Evolutionary conservation across 2,329 filamentous ascomycete genomes (phyloP), one percentile per base, ranked within the genome.

Genomic region (Falciphora oryzae): DNA sequence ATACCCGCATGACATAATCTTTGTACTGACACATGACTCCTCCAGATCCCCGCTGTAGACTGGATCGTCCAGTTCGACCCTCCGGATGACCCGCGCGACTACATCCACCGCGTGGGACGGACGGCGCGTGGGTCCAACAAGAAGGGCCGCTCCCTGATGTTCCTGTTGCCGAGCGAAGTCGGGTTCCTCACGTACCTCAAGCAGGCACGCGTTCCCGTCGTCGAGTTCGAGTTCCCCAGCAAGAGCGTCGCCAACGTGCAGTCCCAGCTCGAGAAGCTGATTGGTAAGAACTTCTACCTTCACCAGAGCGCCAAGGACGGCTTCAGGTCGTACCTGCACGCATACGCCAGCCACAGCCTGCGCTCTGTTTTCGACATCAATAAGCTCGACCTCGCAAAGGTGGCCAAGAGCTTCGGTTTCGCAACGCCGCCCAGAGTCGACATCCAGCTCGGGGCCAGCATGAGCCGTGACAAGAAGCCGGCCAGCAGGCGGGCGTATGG

Each of bases 41-140:
- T 61, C 53, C 28, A 89, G 85, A 97, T 98, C 68, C 94, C 94
- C 0, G 89, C 91, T 28, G 94, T 98, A 58, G 94, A 98, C 79
- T 98, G 91, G 89, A 96, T 97, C 70, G 88, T 97, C 67, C 93
- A 98, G 77, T 97, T 96, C 72, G 95, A 97, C 71, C 94, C 93
- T 14, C 93, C 93, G 4, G 93, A 97, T 82, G 92, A 96, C 75
- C 90, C 92, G 28, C 84, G 90, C 70, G 91, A 95, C 75, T 96
- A 98, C 78, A 96, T 97, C 71, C 95, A 99, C 81, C 91, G 95
- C 66, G 95, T 98, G 22, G 95, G 95, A 70, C 92, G 95, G 71
- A 99, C 95, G 4, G 95, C 95, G 0, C 85, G 95, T 77, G 94
- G 93, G 64, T 83, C 87, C 66, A 89, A 91, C 74, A 87, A 85